A percentile compares a stretch with the other conserved stretches of the same genome.
Evolutionary conservation across 208 protist genomes (phyloP).

Genomic region (Leishmania mexicana): DNA sequence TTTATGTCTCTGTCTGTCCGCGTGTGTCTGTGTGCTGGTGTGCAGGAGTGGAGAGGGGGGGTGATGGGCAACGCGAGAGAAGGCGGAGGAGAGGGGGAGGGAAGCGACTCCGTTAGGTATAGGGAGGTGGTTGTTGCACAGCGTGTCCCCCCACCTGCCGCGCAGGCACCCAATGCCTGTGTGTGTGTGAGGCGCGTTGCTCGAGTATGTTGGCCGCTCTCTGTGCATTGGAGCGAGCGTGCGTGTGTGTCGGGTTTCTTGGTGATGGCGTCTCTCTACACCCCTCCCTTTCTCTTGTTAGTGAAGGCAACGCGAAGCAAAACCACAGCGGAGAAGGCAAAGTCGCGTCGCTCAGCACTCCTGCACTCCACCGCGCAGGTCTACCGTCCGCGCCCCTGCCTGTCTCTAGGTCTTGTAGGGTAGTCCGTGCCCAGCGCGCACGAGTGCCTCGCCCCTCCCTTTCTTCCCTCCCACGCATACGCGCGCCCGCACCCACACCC

Average conservation of each 20-base stretch:
- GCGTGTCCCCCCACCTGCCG: neutral
- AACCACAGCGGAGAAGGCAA: neutral
- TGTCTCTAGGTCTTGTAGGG: neutral
- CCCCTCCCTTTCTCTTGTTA: neutral
- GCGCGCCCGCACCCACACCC: neutral
- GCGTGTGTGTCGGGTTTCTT: neutral
- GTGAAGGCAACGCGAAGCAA: neutral
- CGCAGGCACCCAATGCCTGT: neutral
- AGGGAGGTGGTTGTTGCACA: neutral
- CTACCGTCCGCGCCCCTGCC: neutral
- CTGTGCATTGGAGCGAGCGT: neutral
- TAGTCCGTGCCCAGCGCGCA: neutral
- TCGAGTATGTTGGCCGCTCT: neutral
- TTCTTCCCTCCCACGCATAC: neutral
- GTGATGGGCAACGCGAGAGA: neutral
- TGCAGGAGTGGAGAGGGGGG: neutral
- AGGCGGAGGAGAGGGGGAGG: neutral
- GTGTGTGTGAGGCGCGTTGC: neutral
- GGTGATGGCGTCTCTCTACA: neutral
- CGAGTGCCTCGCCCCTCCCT: neutral
- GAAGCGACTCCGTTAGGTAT: neutral
- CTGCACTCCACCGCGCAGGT: neutral
- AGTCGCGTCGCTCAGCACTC: neutral
- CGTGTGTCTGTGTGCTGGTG: neutral
- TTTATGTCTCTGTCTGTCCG: neutral